Evolutionary conservation across 2,329 filamentous ascomycete genomes (phyloP), one percentile per base, ranked within the genome.

Genomic region (Alternaria novae-zelandiae): DNA sequence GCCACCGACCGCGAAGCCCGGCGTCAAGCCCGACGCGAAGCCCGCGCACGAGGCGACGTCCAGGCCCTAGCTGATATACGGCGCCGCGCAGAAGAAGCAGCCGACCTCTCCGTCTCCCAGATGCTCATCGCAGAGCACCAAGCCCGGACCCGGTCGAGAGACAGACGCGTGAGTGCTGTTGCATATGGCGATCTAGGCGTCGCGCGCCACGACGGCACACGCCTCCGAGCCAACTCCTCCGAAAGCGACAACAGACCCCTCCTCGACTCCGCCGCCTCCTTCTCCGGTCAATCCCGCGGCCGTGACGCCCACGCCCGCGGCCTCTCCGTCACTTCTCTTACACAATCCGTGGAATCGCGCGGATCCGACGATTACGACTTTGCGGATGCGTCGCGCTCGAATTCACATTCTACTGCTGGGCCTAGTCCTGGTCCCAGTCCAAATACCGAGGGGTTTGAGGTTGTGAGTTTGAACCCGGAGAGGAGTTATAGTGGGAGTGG

Each of bases 151-250:
- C 84, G 86, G 32, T 36, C 32, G 32, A 36, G 32, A 36, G 87
- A 91, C 60, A 85, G 90, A 25, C 86, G 90, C 15, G 89, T 93
- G 4, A 92, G 90, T 47, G 90, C 89, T 59, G 92, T 96, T 17
- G 89, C 89, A 46, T 96, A 96, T 71, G 90, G 87, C 10, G 90
- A 92, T 45, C 79, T 96, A 5, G 92, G 92, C 32, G 87, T 94
- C 13, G 91, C 91, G 1, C 85, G 90, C 47, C 91, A 92, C 71
- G 92, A 96, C 71, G 92, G 92, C 54, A 92, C 91, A 1, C 84
- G 92, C 49, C 80, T 96, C 26, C 86, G 92, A 28, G 90, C 90
- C 36, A 91, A 89, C 73, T 94, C 90, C 66, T 85, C 84, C 17
- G 91, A 94, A 69, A 92, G 89, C 71, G 91, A 95, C 74, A 84